Base-by-base conservation (phyloP, 176 grass and related monocot species). In the Ampelocalamus luodianensis region DNA sequence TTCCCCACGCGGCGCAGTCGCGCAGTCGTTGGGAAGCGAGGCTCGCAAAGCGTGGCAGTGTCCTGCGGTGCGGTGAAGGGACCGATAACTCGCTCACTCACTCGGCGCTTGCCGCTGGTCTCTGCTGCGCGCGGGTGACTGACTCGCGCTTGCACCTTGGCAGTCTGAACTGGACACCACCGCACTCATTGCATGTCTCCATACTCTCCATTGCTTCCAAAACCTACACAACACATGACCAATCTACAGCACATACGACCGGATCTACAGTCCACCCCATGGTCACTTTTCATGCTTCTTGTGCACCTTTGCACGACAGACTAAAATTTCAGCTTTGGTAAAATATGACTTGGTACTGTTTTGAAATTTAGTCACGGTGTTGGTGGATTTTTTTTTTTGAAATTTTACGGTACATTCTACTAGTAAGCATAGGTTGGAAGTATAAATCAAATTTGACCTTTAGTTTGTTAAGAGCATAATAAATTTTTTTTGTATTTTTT, bases 41-140 rank as follows among this genome's bases (percentile, higher is more conserved):
- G 27, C 34, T 11, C 5, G 16, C 32, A 82, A 46, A 87, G 78
- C 17, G 38, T 76, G 62, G 61, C 61, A 87, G 78, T 66, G 70
- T 59, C 16, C 38, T 27, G 38, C 64, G 44, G 64, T 37, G 71
- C 79, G 65, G 58, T 48, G 74, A 29, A 74, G 10, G 56, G 45
- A 17, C 27, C 45, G 38, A 17, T 54, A 67, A 37, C 27, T 42
- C 11, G 5, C 50, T 54, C 5, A 3, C 16, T 54, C 51, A 0
- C 51, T 55, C 22, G 6, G 18, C 17, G 18, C 18, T 55, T 8
- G 12, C 5, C 9, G 36, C n/a, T 37, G 22, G 68, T 27, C 38
- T 10, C 53, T 8, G 53, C 53, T 22, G 53, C 22, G 66, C 51
- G 46, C 40, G 27, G n/a, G 42, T 48, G 42, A 50, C 79, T 76